These are phyloP conservation scores for Rosa persica DNA, from an alignment of 306 rosid genomes.

Conservation along the genomic window DNA sequence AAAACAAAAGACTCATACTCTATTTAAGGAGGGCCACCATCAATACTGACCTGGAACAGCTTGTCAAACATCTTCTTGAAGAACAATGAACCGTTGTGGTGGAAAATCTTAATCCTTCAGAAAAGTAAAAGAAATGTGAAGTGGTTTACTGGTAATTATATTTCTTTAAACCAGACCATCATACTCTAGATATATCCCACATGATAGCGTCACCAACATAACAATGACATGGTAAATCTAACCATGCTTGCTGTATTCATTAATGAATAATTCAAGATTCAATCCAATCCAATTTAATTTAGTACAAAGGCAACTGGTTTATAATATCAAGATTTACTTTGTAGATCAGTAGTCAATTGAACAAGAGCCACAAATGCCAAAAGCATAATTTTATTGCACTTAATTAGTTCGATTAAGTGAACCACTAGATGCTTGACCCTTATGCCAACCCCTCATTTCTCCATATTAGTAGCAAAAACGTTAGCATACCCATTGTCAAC, in stretches of 20 bases:
- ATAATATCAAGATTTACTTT: not conserved
- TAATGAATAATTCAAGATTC: constrained; percentile 4
- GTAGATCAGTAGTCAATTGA: not conserved
- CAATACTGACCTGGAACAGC: constrained; percentile 74
- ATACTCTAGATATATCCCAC: not conserved
- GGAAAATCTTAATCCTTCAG: constrained; percentile 80
- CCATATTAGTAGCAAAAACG: not conserved
- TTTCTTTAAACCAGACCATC: constrained; percentile 2
- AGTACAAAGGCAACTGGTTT: constrained; percentile 19
- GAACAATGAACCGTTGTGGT: constrained; percentile 72
- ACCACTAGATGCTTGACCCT: not conserved
- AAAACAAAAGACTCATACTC: not conserved
- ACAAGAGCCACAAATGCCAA: not conserved
- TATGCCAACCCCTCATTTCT: not conserved
- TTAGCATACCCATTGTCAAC: constrained; percentile 84
- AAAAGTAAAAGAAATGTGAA: constrained; percentile 14
- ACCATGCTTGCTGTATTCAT: not conserved
- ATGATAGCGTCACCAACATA: not conserved
- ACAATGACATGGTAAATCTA: not conserved
- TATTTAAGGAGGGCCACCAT: constrained; percentile 21
- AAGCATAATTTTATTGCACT: not conserved
- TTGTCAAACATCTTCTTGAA: constrained; percentile 92
- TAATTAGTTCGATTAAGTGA: not conserved
- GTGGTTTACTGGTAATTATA: not conserved
- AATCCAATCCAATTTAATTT: constrained; percentile 5